Evolutionary conservation across 371 early-diverging fungal genomes (phyloP), one percentile per base, ranked within the genome.

Genomic region (Mucor saturninus): DNA sequence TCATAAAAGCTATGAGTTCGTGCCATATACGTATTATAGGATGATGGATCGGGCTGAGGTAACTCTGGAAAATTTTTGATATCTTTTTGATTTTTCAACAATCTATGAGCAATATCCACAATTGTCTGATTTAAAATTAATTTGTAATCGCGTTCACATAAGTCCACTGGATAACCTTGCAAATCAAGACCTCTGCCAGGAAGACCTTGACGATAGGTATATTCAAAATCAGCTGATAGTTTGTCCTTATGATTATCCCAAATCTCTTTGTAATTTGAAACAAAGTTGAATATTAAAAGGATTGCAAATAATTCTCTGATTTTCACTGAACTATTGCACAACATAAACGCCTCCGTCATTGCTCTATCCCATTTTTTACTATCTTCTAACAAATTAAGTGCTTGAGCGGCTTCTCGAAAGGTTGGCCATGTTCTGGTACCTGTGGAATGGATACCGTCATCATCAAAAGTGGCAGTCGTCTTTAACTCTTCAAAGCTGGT

Each of bases 401-500:
- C 39, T 11, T 39, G 7, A 11, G 39, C 39, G 11, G 39, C 39
- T 39, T 39, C 39, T 7, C 68, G 46, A 14, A 68, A 55, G 11
- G 15, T 49, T 10, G 64, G 60, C 29, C 54, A 7, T 11, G 43
- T 40, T 1, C 61, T 64, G 7, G 54, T 56, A 35, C 52, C 30
- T 38, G 54, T 57, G 0, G 66, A 59, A 8, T 29, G 7, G 32
- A 39, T 39, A 7, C 39, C 39, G 39, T 39, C 39, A 7, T 39
- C 56, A 43, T 4, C 31, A 2, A 7, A 32, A 26, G 35, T 55
- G n/a, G 50, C 32, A 3, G 54, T 60, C 4, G 67, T 64, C 6
- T 51, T 51, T 14, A 73, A 35, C 32, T 63, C 46, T 15, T 64
- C 26, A 48, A 62, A 69, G n/a, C 61, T 52, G 2, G 43, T 64